Conservation (phyloP, 495 filamentous ascomycete genomes). For the Penicillium fimorum region DNA sequence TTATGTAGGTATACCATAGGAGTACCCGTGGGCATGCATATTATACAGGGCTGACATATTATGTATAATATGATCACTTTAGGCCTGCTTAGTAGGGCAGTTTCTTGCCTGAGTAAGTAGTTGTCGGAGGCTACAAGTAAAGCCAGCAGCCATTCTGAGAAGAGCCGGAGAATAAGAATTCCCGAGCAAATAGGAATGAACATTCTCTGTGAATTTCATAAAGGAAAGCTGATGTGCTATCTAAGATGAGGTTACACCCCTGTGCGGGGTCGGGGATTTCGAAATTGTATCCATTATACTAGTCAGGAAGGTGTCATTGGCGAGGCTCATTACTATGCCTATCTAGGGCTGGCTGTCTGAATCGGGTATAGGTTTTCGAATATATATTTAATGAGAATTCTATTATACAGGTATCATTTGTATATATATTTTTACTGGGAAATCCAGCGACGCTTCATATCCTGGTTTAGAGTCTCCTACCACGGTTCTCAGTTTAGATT, state of each 20-base stretch:
- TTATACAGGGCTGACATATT: not conserved
- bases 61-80: not conserved
- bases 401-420: constrained; percentile 10
- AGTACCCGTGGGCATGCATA: too few relatives aligned
- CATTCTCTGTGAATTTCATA: not conserved
- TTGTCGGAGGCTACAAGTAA: not conserved
- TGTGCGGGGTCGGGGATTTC: not conserved
- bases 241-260: too few relatives aligned
- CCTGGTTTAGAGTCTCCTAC: constrained; percentile 40
- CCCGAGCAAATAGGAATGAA: not conserved
- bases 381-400: not conserved
- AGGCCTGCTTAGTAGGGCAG: not conserved
- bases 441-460: constrained; percentile 29
- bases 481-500: constrained; percentile 30
- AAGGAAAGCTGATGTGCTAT: too few relatives aligned
- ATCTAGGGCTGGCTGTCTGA: not conserved
- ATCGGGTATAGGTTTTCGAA: not conserved
- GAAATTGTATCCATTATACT: not conserved
- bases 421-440: constrained; percentile 17
- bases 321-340: not conserved
- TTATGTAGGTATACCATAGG: not conserved
- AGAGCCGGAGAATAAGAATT: not conserved
- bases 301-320: not conserved
- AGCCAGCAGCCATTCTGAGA: not conserved
- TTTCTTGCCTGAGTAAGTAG: not conserved